Percentiles rank a stretch among this genome's conserved stretches.
Evolutionary conservation across 2,329 filamentous ascomycete species (phyloP).

Genomic region (Fusarium decemcellulare): DNA sequence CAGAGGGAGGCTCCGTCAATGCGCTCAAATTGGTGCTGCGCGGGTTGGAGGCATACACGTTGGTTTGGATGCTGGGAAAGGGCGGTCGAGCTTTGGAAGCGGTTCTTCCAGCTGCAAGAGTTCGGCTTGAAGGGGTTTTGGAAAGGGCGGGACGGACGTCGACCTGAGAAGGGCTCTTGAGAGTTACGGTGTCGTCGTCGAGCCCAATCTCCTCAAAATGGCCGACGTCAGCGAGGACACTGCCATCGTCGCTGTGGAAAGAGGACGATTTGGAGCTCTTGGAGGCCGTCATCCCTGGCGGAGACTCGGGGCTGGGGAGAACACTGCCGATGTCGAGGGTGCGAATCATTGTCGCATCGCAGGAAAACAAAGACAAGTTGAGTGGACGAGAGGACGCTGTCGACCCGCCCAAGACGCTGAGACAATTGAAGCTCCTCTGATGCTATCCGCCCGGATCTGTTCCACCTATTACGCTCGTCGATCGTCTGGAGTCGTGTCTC

Average conservation of each 20-base stretch:
- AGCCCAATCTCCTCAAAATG: slow-evolving; percentile 97
- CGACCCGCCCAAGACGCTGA: slow-evolving; percentile 27
- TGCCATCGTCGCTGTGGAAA: slow-evolving; percentile 82
- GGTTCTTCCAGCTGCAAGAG: slow-evolving; percentile 49
- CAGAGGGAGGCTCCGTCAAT: slow-evolving; percentile 52
- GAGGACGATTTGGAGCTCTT: slow-evolving; percentile 95
- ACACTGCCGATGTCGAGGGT: slow-evolving; percentile 48
- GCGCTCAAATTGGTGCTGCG: slow-evolving; percentile 63
- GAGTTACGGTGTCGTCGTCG: slow-evolving; percentile 71
- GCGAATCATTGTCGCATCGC: slow-evolving; percentile 55
- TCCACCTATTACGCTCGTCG: slow-evolving; percentile 8
- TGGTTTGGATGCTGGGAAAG: slow-evolving; percentile 62
- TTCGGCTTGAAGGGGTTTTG: slow-evolving; percentile 49
- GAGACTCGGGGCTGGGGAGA: slow-evolving; percentile 54
- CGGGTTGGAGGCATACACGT: slow-evolving; percentile 63
- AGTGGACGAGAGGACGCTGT: slow-evolving; percentile 29
- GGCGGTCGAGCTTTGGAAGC: slow-evolving; percentile 57
- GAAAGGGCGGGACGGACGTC: slow-evolving; percentile 53
- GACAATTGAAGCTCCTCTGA: slow-evolving; percentile 4
- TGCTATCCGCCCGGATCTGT: slow-evolving; percentile 1
- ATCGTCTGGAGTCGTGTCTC: slow-evolving; percentile 18
- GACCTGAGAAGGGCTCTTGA: slow-evolving; percentile 62
- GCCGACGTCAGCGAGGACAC: slow-evolving; percentile 78
- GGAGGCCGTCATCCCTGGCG: slow-evolving; percentile 79
- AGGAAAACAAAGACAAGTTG: slow-evolving; percentile 21